Evolutionary conservation across 148 eudicot species (phyloP).

Genomic region (Vaccinium corymbosum): DNA sequence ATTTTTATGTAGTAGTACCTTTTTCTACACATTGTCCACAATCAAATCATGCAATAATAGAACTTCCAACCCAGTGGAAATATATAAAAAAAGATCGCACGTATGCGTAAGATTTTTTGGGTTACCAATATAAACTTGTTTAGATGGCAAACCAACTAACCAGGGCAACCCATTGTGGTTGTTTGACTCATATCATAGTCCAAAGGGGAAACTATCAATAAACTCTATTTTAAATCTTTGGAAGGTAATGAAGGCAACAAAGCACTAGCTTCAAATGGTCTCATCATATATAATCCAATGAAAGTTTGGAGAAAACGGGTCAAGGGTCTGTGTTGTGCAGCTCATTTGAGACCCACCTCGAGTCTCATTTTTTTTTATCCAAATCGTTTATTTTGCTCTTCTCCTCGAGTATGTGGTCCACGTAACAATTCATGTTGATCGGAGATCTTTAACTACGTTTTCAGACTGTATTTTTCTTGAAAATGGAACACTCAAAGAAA

Average conservation of each 20-base stretch:
- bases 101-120: background rate
- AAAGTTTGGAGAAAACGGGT: background rate
- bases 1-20: background rate
- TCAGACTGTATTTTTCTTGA: too few species aligned
- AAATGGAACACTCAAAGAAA: too few species aligned
- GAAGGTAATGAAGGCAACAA: background rate
- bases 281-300: background rate
- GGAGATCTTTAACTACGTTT: too few species aligned
- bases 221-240: background rate
- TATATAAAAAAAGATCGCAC: background rate
- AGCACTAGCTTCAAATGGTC: conserved; percentile 7
- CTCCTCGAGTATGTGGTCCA: too few species aligned
- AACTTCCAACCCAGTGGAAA: background rate
- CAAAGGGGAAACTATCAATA: background rate
- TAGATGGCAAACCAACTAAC: background rate
- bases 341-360: too few species aligned
- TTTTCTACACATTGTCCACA: background rate
- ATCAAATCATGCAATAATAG: background rate
- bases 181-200: background rate
- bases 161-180: background rate
- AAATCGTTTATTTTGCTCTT: too few species aligned
- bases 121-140: background rate
- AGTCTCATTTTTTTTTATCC: too few species aligned
- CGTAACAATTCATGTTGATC: too few species aligned
- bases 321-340: too few species aligned